phyloP scores from a whole-genome alignment of 2,329 filamentous ascomycete genomes.

The Aspergillus amoenus region DNA sequence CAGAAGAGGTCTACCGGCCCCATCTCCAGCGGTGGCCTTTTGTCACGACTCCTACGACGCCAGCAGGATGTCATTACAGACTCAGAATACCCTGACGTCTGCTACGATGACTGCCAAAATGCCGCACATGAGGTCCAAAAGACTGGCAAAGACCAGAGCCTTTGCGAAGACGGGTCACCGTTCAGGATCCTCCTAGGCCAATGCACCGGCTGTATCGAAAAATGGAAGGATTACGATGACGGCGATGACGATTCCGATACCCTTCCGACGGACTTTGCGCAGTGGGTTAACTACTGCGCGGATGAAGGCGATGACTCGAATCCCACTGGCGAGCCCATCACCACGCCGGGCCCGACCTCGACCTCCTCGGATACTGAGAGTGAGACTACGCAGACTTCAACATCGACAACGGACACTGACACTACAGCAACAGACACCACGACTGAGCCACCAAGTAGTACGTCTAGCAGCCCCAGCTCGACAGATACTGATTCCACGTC shows the following conservation, averaged over 20 bases:
- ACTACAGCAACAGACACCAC: not conserved
- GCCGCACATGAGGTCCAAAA: conserved; percentile 48
- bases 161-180: conserved; percentile 16
- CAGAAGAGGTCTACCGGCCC: not conserved
- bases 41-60: too few relatives aligned
- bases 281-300: not conserved
- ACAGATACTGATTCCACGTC: not conserved
- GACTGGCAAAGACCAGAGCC: conserved; percentile 45
- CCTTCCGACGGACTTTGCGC: conserved; percentile 5
- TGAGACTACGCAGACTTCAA: not conserved
- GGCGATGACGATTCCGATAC: not conserved
- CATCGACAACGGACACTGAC: not conserved
- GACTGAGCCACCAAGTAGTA: too few relatives aligned
- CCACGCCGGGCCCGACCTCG: not conserved
- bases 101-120: conserved; percentile 56
- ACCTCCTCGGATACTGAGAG: not conserved
- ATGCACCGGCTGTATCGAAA: not conserved
- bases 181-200: conserved; percentile 9
- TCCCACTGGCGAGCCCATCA: not conserved
- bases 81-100: conserved; percentile 43
- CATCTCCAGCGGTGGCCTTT: too few relatives aligned
- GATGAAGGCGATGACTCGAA: not conserved
- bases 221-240: not conserved
- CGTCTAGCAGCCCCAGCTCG: too few relatives aligned
- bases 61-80: not conserved